Percentiles rank a stretch among this genome's conserved stretches.
Evolutionary conservation across 208 protist genomes (phyloP).

Genomic region (Wallacemonas sp.): DNA sequence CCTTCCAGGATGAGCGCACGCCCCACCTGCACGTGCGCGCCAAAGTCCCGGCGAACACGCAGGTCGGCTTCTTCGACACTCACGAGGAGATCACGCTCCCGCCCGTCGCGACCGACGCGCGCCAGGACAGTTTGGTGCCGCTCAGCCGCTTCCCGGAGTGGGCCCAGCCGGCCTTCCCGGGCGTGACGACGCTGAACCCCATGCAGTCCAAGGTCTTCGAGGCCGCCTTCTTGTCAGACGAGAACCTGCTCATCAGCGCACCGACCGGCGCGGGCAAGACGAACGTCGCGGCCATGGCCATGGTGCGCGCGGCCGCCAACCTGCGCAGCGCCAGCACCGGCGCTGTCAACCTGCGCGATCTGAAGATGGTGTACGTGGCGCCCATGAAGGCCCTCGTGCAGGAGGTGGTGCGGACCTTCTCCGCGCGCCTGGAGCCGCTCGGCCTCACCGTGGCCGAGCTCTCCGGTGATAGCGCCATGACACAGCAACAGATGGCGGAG

Average conservation of each 20-base stretch:
- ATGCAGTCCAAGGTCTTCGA: conserved; percentile 97
- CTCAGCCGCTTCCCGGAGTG: conserved; percentile 64
- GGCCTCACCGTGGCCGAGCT: conserved; percentile 97
- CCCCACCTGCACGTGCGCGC: conserved; percentile 72
- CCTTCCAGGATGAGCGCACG: conserved; percentile 81
- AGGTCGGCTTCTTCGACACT: conserved; percentile 74
- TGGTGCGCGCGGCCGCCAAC: conserved; percentile 92
- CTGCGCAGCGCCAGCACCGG: conserved; percentile 18
- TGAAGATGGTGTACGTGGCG: conserved; percentile 99
- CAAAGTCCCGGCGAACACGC: conserved; percentile 72
- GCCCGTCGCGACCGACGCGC: conserved; percentile 25
- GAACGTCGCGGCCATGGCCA: conserved; percentile 99
- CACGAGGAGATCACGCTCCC: conserved; percentile 87
- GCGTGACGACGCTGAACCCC: conserved; percentile 92
- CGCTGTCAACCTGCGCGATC: conserved; percentile 35
- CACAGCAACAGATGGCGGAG: conserved; percentile 95
- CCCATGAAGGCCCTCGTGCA: conserved; percentile 99
- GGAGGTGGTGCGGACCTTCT: conserved; percentile 99
- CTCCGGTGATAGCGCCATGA: conserved; percentile 97
- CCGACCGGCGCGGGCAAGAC: conserved; percentile 99
- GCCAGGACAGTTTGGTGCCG: conserved; percentile 23
- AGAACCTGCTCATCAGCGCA: conserved; percentile 99
- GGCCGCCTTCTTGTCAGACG: conserved; percentile 90
- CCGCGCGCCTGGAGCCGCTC: conserved; percentile 88
- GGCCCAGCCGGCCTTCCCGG: conserved; percentile 60